A percentile compares a stretch with the other conserved stretches of the same genome.
These are phyloP conservation scores for Lipomyces kockii DNA, from an alignment of 805 yeast genomes.

Conservation along the genomic window DNA sequence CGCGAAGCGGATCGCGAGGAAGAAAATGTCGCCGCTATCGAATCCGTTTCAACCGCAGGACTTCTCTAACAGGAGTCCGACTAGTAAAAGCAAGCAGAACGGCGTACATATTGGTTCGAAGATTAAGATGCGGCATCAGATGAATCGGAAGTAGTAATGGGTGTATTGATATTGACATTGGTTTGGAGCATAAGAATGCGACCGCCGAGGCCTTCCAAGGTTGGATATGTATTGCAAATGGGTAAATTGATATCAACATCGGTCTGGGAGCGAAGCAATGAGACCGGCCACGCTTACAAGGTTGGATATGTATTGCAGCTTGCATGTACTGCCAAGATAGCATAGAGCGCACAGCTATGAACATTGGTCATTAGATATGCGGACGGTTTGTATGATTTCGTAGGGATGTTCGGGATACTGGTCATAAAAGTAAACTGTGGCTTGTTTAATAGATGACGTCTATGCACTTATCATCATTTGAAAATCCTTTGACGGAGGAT, in stretches of 20 bases:
- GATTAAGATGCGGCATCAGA: constrained; percentile 4
- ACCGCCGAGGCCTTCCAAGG: neutral
- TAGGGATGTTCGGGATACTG: neutral
- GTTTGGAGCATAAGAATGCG: neutral
- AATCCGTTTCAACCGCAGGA: constrained; percentile 3
- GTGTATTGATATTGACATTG: neutral
- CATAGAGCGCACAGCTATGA: neutral
- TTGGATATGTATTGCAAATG: neutral
- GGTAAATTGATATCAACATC: neutral
- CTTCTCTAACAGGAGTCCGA: neutral
- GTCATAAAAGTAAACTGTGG: neutral
- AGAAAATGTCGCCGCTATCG: neutral
- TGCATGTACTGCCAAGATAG: neutral
- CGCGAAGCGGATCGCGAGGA: constrained; percentile 3
- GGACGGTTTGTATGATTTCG: neutral
- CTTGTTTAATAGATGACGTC: neutral
- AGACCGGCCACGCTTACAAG: neutral
- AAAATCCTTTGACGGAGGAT: no score
- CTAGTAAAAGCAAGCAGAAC: neutral
- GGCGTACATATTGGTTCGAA: constrained; percentile 1
- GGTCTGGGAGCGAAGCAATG: neutral
- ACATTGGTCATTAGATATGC: neutral
- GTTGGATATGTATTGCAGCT: neutral
- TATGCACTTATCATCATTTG: no score
- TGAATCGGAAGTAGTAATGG: constrained; percentile 1